Evolutionary conservation across 2,329 filamentous ascomycete genomes (phyloP).

Genomic region (Clonostachys chloroleuca): DNA sequence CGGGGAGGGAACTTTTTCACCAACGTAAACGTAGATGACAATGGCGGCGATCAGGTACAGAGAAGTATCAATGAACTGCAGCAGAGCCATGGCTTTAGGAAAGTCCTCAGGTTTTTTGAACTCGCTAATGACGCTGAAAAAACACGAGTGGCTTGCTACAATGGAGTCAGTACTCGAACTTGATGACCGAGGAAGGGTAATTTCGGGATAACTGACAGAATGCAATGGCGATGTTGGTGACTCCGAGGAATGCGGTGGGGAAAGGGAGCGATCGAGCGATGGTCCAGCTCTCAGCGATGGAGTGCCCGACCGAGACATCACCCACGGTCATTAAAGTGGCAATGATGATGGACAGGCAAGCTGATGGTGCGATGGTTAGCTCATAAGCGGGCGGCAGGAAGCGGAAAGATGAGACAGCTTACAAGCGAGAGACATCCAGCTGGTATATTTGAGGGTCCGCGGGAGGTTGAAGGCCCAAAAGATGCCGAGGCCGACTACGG

Average conservation of each 20-base stretch:
- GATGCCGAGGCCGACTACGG: constrained; percentile 51
- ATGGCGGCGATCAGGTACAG: constrained; percentile 25
- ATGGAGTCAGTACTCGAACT: background rate
- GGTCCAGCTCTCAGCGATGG: constrained; percentile 24
- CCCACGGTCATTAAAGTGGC: constrained; percentile 62
- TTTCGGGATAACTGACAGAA: constrained; percentile 34
- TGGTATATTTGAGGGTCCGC: constrained; percentile 57
- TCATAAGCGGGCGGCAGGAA: background rate
- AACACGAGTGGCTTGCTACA: constrained; percentile 37
- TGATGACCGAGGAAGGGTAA: background rate
- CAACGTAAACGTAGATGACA: constrained; percentile 21
- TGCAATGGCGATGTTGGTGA: constrained; percentile 63
- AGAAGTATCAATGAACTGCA: constrained; percentile 22
- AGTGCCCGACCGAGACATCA: constrained; percentile 45
- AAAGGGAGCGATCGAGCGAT: constrained; percentile 30
- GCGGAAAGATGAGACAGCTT: constrained; percentile 6
- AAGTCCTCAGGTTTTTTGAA: constrained; percentile 25
- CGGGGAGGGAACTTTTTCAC: constrained; percentile 20
- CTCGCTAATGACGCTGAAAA: constrained; percentile 25
- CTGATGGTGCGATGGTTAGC: constrained; percentile 5
- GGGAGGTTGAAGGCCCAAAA: constrained; percentile 57
- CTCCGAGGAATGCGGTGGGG: constrained; percentile 48
- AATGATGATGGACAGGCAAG: constrained; percentile 56
- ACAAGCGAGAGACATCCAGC: constrained; percentile 56
- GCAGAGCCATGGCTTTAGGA: constrained; percentile 18